Base-by-base conservation (phyloP, 1,284 basidiomycete species). In the Irpex rosettiformis region DNA sequence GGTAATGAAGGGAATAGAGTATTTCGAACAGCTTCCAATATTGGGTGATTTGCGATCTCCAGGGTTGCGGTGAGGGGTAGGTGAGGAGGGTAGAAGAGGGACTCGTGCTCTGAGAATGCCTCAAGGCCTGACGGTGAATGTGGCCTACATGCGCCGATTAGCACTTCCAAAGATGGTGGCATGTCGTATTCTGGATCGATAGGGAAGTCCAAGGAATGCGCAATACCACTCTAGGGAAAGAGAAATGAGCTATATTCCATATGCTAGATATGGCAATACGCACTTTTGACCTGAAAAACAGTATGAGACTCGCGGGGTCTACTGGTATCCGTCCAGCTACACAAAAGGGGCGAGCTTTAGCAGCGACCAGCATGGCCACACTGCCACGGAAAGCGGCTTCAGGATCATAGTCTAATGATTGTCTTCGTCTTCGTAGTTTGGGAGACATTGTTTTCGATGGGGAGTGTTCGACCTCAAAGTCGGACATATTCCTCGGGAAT, bases 211-310 rank as follows among this genome's bases (percentile, higher is more conserved):
- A 92, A 77, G 4, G 89, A 86, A 68, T 92, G 88, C 0, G 87
- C 87, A 59, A 89, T 87, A 28, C 86, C 88, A 63, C 84, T 86
- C 90, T 92, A 24, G n/a, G n/a, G 10, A 5, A 42, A 21, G 33
- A 8, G 33, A 33, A 21, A 21, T 27, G 37, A 13, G 48, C 43
- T 40, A 52, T 51, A 24, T 51, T 37, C 22, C 54, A 24, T 30
- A 13, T 16, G 13, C 27, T 4, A 4, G 25, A 21, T 18, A n/a
- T 28, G 71, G 11, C 24, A 25, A n/a, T 22, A 51, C 79, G 52
- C 64, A 87, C 89, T 79, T 88, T 86, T 51, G 88, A 84, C 28
- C 89, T 81, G 76, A 92, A 92, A 77, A 91, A 92, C 56, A 92
- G 73, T 8, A 83, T 82, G 52, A 91, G 74, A 56, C 81, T 79